Evolutionary conservation across 2,329 filamentous ascomycete genomes (phyloP), one percentile per base, ranked within the genome.

Genomic region (Stemphylium lycopersici): DNA sequence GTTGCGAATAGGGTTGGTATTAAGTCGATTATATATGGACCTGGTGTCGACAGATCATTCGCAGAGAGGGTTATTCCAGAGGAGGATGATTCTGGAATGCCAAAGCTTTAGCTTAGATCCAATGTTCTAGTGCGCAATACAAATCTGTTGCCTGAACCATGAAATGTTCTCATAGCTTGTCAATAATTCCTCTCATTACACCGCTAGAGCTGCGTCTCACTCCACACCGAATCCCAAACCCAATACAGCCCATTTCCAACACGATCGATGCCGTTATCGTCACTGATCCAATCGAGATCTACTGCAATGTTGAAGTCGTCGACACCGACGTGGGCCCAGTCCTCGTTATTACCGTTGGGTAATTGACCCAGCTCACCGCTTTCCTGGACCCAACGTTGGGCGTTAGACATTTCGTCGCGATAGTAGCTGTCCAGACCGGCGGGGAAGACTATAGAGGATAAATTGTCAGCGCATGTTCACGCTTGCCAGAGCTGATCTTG

Each of bases 141-240:
- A 6, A 24, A 24, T 24, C 22, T 7, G 22, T 24, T 24, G 22
- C 22, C 22, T 24, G 22, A 24, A 24, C 2, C 22, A 24, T 24
- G 22, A 24, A 24, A 24, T 5, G 22, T 24, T 3, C 22, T 24
- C 5, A 24, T 7, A 24, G 22, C 22, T 7, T 6, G 22, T 24
- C 22, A 24, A 24, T 6, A 6, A 24, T 24, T 3, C 22, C 6
- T 24, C 3, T 24, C 22, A 6, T 24, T 6, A 12, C 32, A 26
- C 15, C 24, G 40, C 40, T 20, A 40, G 31, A 39, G 24, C n/a
- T 40, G 44, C 5, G 51, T 20, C 11, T 53, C 58, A 33, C 32
- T 52, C 55, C 55, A 61, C 6, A 54, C 48, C 4, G 58, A 50
- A 26, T 61, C 55, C 58, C 58, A 61, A 24, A 61, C 56, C 58